Conservation (phyloP, 73 alveolate species). For the Paramecium tetraurelia region DNA sequence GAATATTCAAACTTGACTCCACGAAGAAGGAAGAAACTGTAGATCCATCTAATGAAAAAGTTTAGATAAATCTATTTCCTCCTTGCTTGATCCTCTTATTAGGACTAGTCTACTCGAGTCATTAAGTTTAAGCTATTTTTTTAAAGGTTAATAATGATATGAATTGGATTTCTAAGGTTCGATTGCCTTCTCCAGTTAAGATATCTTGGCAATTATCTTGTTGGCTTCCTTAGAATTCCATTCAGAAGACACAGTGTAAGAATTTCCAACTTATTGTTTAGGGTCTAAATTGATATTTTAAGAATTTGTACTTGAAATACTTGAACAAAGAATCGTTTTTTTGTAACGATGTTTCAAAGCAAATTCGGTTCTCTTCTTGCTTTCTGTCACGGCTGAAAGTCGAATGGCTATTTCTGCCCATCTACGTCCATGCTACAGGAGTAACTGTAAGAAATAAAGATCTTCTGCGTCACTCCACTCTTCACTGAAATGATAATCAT, state of each 20-base stretch:
- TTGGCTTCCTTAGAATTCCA: slow-evolving; percentile 19
- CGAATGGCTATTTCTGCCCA: slow-evolving; percentile 65
- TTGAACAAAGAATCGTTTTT: background rate
- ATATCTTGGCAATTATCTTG: background rate
- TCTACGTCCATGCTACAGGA: slow-evolving; percentile 80
- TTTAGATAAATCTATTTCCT: background rate
- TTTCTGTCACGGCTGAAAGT: background rate
- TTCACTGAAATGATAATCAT: slow-evolving; percentile 45
- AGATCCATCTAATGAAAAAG: slow-evolving; percentile 9
- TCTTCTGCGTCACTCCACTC: slow-evolving; percentile 88
- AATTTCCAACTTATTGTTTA: background rate
- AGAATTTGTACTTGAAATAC: background rate
- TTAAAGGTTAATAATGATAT: background rate
- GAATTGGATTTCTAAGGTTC: background rate
- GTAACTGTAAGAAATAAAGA: slow-evolving; percentile 71
- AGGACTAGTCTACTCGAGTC: background rate
- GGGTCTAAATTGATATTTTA: background rate
- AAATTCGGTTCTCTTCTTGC: slow-evolving; percentile 42
- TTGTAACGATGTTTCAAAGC: slow-evolving; percentile 41
- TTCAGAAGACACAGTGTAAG: background rate
- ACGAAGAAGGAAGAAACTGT: background rate
- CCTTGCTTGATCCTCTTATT: background rate
- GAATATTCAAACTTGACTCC: background rate
- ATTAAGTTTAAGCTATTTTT: background rate
- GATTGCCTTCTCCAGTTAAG: background rate